Evolutionary conservation across 2,329 filamentous ascomycete species (phyloP), one percentile per base, ranked within the genome.

Genomic region (Alternaria sp.): DNA sequence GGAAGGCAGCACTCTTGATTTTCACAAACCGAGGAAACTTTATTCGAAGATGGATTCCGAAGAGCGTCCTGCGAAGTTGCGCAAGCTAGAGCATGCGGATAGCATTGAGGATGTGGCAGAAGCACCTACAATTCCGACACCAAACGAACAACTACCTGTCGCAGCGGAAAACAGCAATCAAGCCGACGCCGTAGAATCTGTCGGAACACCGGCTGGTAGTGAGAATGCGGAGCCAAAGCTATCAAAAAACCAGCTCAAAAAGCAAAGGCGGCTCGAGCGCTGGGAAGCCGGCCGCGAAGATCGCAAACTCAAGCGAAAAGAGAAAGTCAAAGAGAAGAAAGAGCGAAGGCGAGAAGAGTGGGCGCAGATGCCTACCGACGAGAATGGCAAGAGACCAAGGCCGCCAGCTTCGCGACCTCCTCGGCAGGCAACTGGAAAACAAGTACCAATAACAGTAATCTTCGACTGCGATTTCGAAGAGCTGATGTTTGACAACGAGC

Each of bases 401-500:
- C 64, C 62, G 12, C 70, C 68, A 12, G 68, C 69, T n/a, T 58
- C 60, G 23, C 58, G 71, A n/a, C 54, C 66, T 11, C 65, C 69
- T 19, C 68, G 72, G 30, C 65, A 69, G 15, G 57, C 79, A 72
- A 19, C 59, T n/a, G 81, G 85, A 5, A 82, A 84, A 52, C 87
- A 89, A 59, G 86, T 96, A 0, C 93, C 94, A 2, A 83, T 98
- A 21, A 88, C 92, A 0, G 83, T 99, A 69, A 85, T 99, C 62
- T 83, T 99, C 66, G 96, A 99, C 82, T 98, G 95, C 81, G 89
- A 92, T 69, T 99, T 96, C 77, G 94, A 99, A 78, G 85, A 91
- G 45, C 87, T 94, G 75, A 99, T 99, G 96, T 86, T 86, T 54
- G 91, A 95, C 40, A 91, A 91, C 70, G 96, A 99, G 81, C 84